Evolutionary conservation across 1,284 basidiomycete genomes (phyloP).

Genomic region (Sanghuangporus sanghuang): DNA sequence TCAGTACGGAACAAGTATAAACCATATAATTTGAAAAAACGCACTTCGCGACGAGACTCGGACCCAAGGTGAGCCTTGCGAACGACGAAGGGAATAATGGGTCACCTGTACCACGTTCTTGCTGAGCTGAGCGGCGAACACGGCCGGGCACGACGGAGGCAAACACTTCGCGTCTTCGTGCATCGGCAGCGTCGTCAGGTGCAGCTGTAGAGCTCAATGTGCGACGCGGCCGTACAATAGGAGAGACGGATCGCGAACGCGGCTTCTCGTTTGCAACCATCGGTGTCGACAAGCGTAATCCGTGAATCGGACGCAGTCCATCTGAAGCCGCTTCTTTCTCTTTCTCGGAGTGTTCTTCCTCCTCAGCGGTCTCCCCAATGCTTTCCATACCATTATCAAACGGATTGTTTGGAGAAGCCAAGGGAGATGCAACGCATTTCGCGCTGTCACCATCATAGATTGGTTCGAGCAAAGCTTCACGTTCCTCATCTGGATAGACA

Average conservation of each 20-base stretch:
- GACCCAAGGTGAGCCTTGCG: conserved; percentile 17
- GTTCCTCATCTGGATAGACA: conserved; percentile 14
- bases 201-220: conserved; percentile 13
- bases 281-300: conserved; percentile 18
- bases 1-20: neutral
- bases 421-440: conserved; percentile 18
- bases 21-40: neutral
- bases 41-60: conserved; percentile 18
- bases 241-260: conserved; percentile 13
- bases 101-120: conserved; percentile 24
- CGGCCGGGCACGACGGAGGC: conserved; percentile 19
- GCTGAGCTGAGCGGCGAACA: conserved; percentile 22
- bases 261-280: conserved; percentile 16
- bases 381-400: conserved; percentile 22
- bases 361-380: conserved; percentile 24
- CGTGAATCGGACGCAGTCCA: conserved; percentile 7
- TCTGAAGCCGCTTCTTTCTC: conserved; percentile 14
- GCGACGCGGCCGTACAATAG: neutral
- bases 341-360: conserved; percentile 19
- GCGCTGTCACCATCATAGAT: conserved; percentile 20
- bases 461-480: conserved; percentile 19
- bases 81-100: conserved; percentile 27
- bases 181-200: conserved; percentile 4
- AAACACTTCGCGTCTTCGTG: conserved; percentile 15
- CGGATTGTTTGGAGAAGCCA: conserved; percentile 5